phyloP scores from a whole-genome alignment of 1,284 basidiomycete species.

The Moesziomyces parantarcticus region DNA sequence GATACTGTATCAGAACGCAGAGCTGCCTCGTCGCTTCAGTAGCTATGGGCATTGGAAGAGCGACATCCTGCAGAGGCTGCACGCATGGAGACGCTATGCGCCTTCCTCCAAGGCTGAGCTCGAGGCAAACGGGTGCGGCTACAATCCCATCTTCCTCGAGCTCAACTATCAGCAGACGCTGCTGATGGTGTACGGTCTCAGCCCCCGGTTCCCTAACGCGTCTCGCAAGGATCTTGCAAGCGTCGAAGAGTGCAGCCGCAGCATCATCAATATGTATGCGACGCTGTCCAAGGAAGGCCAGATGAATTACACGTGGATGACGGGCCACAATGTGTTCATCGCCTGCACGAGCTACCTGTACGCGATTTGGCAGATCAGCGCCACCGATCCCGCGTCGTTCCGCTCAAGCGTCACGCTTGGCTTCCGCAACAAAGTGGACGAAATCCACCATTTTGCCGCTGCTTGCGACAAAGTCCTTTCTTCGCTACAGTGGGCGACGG shows the following conservation, averaged over 20 bases:
- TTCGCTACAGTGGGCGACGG: slow-evolving; percentile 47
- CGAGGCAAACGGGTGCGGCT: slow-evolving; percentile 40
- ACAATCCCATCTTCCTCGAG: slow-evolving; percentile 53
- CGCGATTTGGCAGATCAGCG: slow-evolving; percentile 49
- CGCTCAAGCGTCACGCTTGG: slow-evolving; percentile 36
- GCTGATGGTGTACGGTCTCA: slow-evolving; percentile 48
- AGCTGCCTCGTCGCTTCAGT: slow-evolving; percentile 47
- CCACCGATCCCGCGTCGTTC: slow-evolving; percentile 36
- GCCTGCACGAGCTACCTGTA: slow-evolving; percentile 46
- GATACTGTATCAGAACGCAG: slow-evolving; percentile 45
- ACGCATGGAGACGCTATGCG: slow-evolving; percentile 43
- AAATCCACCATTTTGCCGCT: slow-evolving; percentile 47
- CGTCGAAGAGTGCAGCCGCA: slow-evolving; percentile 50
- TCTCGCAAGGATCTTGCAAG: slow-evolving; percentile 40
- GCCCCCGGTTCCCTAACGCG: slow-evolving; percentile 46
- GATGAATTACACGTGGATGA: slow-evolving; percentile 55
- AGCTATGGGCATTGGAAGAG: slow-evolving; percentile 45
- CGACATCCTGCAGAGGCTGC: slow-evolving; percentile 42
- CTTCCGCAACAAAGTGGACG: slow-evolving; percentile 45
- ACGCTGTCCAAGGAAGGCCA: slow-evolving; percentile 47
- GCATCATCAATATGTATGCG: slow-evolving; percentile 55
- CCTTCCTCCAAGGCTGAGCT: slow-evolving; percentile 44
- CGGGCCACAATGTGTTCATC: slow-evolving; percentile 48
- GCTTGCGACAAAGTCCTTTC: slow-evolving; percentile 46
- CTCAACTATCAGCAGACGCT: slow-evolving; percentile 54